phyloP scores from a whole-genome alignment of 1,139 yeast species.

The Magnusiomyces sp. region DNA sequence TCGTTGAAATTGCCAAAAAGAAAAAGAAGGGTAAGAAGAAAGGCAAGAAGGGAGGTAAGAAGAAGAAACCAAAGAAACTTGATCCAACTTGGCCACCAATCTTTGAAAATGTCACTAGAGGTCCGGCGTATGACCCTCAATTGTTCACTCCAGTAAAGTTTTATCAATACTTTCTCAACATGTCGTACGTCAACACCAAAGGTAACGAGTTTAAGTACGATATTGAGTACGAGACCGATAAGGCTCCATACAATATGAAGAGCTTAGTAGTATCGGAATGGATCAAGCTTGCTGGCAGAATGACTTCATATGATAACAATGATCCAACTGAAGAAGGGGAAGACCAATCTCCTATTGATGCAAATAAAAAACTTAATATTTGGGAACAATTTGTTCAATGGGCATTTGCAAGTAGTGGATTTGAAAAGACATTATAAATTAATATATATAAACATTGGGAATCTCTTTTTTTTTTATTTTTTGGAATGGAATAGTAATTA shows the following conservation, averaged over 20 bases:
- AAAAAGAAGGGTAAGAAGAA: constrained; percentile 22
- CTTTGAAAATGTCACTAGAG: constrained; percentile 44
- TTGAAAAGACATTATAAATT: no score
- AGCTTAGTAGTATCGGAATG: constrained; percentile 34
- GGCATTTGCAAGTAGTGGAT: constrained; percentile 58
- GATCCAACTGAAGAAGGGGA: constrained; percentile 9
- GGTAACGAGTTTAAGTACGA: constrained; percentile 46
- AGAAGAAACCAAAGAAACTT: constrained; percentile 29
- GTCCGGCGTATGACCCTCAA: constrained; percentile 71
- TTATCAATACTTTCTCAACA: constrained; percentile 63
- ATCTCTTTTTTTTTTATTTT: not conserved
- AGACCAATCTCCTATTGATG: constrained; percentile 9
- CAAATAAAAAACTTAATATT: constrained; percentile 15
- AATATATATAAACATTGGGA: no score
- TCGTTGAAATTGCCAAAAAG: constrained; percentile 18
- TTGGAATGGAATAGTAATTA: not conserved
- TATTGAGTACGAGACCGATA: constrained; percentile 63
- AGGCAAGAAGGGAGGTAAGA: constrained; percentile 14
- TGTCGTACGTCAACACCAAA: constrained; percentile 43
- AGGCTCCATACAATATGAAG: constrained; percentile 35
- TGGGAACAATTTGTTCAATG: constrained; percentile 39
- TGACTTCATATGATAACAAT: constrained; percentile 35
- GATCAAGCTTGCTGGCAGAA: constrained; percentile 48
- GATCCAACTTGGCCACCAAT: constrained; percentile 64
- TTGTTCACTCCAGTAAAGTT: constrained; percentile 63